Base-by-base conservation (phyloP, 257 asterid genomes). In the Rhazya stricta region DNA sequence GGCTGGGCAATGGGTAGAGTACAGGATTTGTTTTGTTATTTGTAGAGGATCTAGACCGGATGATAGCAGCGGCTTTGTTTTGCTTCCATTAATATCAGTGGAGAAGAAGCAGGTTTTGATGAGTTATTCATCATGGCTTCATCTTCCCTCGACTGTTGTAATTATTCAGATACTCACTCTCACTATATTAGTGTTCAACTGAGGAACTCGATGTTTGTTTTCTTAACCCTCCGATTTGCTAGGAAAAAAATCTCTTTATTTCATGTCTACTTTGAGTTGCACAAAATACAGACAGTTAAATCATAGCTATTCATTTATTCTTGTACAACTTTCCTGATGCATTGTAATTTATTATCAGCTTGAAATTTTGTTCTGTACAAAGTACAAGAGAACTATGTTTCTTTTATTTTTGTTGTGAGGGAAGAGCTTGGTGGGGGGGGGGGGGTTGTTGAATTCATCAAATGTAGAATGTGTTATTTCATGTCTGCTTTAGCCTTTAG, bases 91-190 rank as follows among this genome's bases (percentile, higher is more conserved):
- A 41, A 74, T 78, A 36, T 48, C 76, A 43, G 60, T 56, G 72
- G 48, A 69, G 56, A 71, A 63, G 74, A 66, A 70, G 74, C 41
- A 29, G 72, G 79, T 73, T 73, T 65, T 53, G 63, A 53, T 13
- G 54, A 45, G 61, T 68, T 68, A 69, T 81, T 11, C 71, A 56
- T 79, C 51, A 51, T 62, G 71, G 70, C 79, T 83, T 72, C 67
- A 12, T 74, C 81, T 72, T 79, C 81, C 53, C 65, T 19, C 46
- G 21, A 67, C 69, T 76, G 74, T 80, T 83, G 84, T 82, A 81
- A 79, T 79, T 79, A 76, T 11, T 60, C 78, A 68, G 53, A 58
- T 76, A 75, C 76, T 80, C 16, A 32, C 39, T 13, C 27, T 25
- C 19, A 12, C 76, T 34, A 27, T 45, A 2, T 39, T 50, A 51